These are phyloP conservation scores for Puccinia horiana DNA, from an alignment of 1,284 basidiomycete species.

Conservation along the genomic window DNA sequence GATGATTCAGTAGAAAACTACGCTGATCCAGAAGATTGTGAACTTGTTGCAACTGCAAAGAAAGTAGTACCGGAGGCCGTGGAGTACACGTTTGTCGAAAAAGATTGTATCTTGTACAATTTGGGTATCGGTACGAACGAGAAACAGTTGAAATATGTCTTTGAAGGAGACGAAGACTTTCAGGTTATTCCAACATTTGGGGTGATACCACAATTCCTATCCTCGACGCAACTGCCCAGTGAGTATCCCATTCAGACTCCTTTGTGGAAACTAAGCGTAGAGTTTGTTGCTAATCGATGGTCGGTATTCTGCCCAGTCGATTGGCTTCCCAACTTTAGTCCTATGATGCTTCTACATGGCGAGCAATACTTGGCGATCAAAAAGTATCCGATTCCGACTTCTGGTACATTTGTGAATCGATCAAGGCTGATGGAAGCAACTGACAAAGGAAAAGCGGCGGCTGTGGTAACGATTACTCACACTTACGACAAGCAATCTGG, in stretches of 20 bases:
- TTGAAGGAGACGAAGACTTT: conserved; percentile 85
- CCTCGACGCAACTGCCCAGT: conserved; percentile 63
- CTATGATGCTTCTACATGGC: conserved; percentile 93
- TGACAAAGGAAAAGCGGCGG: conserved; percentile 88
- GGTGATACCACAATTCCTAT: conserved; percentile 87
- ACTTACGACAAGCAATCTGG: conserved; percentile 78
- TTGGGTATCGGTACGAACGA: conserved; percentile 92
- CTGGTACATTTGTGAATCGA: conserved; percentile 77
- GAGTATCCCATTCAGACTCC: conserved; percentile 23
- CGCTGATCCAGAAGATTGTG: conserved; percentile 79
- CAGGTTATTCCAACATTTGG: conserved; percentile 87
- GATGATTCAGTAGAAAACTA: conserved; percentile 61
- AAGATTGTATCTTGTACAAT: conserved; percentile 94
- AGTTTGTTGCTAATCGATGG: not conserved
- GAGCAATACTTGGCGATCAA: conserved; percentile 94
- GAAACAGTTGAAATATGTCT: conserved; percentile 87
- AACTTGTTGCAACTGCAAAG: conserved; percentile 81
- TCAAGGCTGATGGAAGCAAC: conserved; percentile 70
- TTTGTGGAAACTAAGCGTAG: not conserved
- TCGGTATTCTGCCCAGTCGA: conserved; percentile 64
- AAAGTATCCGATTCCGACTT: conserved; percentile 76
- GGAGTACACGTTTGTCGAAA: conserved; percentile 76
- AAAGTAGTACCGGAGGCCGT: conserved; percentile 64
- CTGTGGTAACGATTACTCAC: conserved; percentile 75
- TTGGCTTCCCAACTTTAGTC: conserved; percentile 92